Conservation (phyloP, 352 stramenopile genomes). For the Phytophthora pinifolia region DNA sequence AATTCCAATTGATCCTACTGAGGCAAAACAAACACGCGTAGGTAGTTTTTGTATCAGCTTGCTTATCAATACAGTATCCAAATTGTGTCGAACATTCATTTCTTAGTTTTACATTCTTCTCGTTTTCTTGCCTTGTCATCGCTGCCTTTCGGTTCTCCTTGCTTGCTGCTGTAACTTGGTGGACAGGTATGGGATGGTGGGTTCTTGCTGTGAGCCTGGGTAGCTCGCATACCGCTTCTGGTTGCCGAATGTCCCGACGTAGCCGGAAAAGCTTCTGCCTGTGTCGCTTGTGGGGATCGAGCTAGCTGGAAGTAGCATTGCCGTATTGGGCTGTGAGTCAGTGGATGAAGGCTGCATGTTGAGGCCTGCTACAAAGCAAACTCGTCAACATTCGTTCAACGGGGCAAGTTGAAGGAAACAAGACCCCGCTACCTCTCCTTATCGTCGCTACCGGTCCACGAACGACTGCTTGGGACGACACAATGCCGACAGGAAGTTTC, state of each 20-base stretch:
- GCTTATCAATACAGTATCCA: slow-evolving; percentile 2
- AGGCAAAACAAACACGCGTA: slow-evolving; percentile 40
- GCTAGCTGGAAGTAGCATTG: slow-evolving; percentile 12
- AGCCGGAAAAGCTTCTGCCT: slow-evolving; percentile 36
- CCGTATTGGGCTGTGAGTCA: slow-evolving; percentile 17
- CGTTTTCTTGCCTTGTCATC: slow-evolving; percentile 2
- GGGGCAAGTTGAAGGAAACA: neutral
- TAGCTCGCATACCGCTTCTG: slow-evolving; percentile 49
- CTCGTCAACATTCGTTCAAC: no score
- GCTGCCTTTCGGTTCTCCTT: slow-evolving; percentile 9
- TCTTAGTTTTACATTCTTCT: slow-evolving; percentile 7
- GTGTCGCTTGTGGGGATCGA: slow-evolving; percentile 7
- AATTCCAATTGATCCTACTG: slow-evolving; percentile 91
- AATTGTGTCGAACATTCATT: slow-evolving; percentile 3
- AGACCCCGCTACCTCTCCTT: slow-evolving; percentile 29
- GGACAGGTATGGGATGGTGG: slow-evolving; percentile 39
- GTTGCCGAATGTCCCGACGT: slow-evolving; percentile 45
- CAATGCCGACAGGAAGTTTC: slow-evolving; percentile 38
- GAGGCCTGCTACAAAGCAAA: slow-evolving; percentile 19
- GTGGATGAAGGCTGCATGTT: slow-evolving; percentile 45
- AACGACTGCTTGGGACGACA: slow-evolving; percentile 51
- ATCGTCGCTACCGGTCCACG: slow-evolving; percentile 29
- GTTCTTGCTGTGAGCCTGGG: slow-evolving; percentile 28
- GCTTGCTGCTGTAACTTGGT: slow-evolving; percentile 36
- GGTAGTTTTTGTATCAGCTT: slow-evolving; percentile 1